Percentiles rank a stretch among this genome's conserved stretches.
Evolutionary conservation across 176 grass and related monocot species (phyloP).

Genomic region (Panicum miliaceum): DNA sequence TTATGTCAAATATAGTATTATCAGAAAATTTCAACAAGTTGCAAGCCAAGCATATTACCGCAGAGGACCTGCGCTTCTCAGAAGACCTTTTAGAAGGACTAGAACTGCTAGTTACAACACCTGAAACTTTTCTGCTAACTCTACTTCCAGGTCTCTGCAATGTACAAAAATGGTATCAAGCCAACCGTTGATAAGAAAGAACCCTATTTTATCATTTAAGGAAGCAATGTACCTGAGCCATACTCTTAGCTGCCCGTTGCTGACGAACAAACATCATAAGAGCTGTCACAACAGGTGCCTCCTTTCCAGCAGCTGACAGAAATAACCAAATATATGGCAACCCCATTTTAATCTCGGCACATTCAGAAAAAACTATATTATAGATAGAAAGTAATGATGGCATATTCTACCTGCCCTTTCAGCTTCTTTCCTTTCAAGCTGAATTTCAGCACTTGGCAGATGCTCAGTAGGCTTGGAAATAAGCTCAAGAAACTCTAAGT

Average conservation of each 20-base stretch:
- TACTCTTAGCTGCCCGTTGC: constrained; percentile 89
- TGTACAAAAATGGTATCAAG: constrained; percentile 13
- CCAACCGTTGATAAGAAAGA: constrained; percentile 26
- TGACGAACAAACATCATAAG: constrained; percentile 93
- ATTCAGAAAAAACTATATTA: constrained; percentile 33
- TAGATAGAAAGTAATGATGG: constrained; percentile 5
- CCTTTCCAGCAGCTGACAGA: constrained; percentile 78
- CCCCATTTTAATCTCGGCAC: constrained; percentile 22
- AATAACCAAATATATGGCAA: constrained; percentile 21
- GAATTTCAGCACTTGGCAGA: constrained; percentile 98
- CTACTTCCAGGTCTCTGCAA: constrained; percentile 75
- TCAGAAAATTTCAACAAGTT: neutral
- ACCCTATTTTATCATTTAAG: neutral
- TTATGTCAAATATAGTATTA: constrained; percentile 8
- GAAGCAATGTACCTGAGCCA: constrained; percentile 61
- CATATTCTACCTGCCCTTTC: constrained; percentile 82
- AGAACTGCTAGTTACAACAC: constrained; percentile 64
- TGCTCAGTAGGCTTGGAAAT: constrained; percentile 86
- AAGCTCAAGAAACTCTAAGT: constrained; percentile 88
- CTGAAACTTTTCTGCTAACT: constrained; percentile 70
- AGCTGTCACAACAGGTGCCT: constrained; percentile 79
- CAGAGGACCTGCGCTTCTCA: constrained; percentile 74
- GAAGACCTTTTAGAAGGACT: constrained; percentile 71
- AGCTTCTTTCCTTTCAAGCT: constrained; percentile 98
- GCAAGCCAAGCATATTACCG: constrained; percentile 53